These are phyloP conservation scores for Medicago lupulina DNA, from an alignment of 306 rosid species.

Conservation along the genomic window DNA sequence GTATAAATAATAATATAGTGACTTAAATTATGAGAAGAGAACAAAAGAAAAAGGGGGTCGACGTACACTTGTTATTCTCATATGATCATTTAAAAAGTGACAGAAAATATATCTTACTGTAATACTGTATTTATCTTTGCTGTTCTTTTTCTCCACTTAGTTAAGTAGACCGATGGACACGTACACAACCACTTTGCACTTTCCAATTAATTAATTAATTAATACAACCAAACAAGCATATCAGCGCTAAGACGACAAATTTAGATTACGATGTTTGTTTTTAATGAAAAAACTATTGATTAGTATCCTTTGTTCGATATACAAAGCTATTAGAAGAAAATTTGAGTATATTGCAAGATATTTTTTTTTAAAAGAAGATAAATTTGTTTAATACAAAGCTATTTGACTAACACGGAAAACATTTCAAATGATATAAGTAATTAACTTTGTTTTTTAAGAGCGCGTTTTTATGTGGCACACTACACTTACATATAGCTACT, in stretches of 20 bases:
- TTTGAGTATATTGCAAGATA: no score
- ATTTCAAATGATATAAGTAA: no score
- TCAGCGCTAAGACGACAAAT: no score
- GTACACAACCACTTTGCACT: conserved; percentile 12
- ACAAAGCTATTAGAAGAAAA: no score
- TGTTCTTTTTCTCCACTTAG: conserved; percentile 2
- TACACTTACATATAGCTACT: no score
- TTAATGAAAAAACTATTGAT: background rate
- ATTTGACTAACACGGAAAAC: no score
- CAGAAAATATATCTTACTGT: background rate
- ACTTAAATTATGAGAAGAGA: conserved; percentile 9
- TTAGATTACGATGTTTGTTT: background rate
- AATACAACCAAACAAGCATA: no score
- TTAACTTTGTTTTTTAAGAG: no score
- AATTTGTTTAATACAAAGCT: no score
- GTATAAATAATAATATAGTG: no score
- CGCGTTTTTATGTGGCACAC: no score
- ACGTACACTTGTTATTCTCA: conserved; percentile 23
- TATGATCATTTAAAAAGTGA: conserved; percentile 39
- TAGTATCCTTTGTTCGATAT: background rate
- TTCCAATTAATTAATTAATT: background rate
- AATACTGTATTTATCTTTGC: background rate
- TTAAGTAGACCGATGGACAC: conserved; percentile 26
- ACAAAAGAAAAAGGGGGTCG: background rate
- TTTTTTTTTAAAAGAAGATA: no score